Evolutionary conservation across 441 rosid species (phyloP).

Genomic region (Erodium moschatum): DNA sequence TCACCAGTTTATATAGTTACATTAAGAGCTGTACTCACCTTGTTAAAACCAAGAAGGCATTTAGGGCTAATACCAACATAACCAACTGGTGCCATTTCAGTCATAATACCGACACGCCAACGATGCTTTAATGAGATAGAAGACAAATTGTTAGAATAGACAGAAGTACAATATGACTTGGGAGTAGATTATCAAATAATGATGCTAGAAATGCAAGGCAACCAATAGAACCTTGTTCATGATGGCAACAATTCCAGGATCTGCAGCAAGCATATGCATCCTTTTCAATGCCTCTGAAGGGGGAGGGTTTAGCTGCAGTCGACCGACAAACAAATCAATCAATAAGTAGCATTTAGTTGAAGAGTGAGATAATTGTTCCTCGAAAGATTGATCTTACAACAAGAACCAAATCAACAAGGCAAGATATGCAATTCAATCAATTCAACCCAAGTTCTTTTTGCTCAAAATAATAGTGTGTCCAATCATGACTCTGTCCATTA

Average conservation of each 20-base stretch:
- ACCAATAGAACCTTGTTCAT: slow-evolving; percentile 65
- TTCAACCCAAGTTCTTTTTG: no score
- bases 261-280: slow-evolving; percentile 95
- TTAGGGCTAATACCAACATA: slow-evolving; percentile 85
- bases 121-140: slow-evolving; percentile 45
- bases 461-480: not conserved
- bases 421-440: not conserved
- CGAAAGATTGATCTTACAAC: not conserved
- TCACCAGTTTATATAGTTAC: not conserved
- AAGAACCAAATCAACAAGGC: not conserved
- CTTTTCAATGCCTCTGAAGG: slow-evolving; percentile 75
- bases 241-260: slow-evolving; percentile 83
- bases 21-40: slow-evolving; percentile 38
- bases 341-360: not conserved
- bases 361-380: not conserved
- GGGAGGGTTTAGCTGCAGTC: slow-evolving; percentile 65
- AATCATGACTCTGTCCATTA: not conserved
- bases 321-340: slow-evolving; percentile 2
- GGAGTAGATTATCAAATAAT: slow-evolving; percentile 8
- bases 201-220: slow-evolving; percentile 1
- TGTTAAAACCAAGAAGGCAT: slow-evolving; percentile 81
- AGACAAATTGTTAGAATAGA: slow-evolving; percentile 14
- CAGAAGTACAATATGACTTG: not conserved
- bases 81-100: slow-evolving; percentile 96
- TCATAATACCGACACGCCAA: slow-evolving; percentile 83